A percentile compares a stretch with the other conserved stretches of the same genome.
These are phyloP conservation scores for Onygena corvina DNA, from an alignment of 2,329 filamentous ascomycete genomes.

Conservation along the genomic window DNA sequence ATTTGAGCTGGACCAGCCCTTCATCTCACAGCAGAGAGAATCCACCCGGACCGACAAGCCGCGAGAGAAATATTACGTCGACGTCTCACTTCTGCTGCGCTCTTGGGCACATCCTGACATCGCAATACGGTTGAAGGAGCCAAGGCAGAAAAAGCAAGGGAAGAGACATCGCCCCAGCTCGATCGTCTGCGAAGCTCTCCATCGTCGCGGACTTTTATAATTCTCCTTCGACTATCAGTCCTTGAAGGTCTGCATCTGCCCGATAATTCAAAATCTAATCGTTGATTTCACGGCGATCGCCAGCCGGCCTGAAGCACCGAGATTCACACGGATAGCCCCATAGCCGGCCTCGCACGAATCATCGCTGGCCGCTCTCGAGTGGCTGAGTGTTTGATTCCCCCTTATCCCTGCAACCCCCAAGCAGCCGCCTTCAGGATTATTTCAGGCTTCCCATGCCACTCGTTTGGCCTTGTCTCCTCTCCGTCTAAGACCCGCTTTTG, in stretches of 20 bases:
- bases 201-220: background rate
- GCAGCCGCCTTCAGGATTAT: background rate
- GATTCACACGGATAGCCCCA: background rate
- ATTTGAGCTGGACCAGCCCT: background rate
- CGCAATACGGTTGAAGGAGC: background rate
- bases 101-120: background rate
- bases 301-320: background rate
- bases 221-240: background rate
- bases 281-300: constrained; percentile 4
- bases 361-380: background rate
- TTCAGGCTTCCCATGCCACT: background rate
- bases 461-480: background rate
- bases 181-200: background rate
- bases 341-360: background rate
- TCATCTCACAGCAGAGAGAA: background rate
- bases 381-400: background rate
- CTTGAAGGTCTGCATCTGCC: too few relatives aligned
- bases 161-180: background rate
- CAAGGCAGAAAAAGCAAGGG: background rate
- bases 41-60: background rate
- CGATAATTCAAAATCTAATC: too few relatives aligned
- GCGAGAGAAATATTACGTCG: constrained; percentile 2
- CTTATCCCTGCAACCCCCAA: background rate
- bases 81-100: constrained; percentile 1
- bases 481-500: constrained; percentile 4